Percentiles rank a stretch among this genome's conserved stretches.
These are phyloP conservation scores for Ogataea naganishii DNA, from an alignment of 805 yeast genomes.

Conservation along the genomic window DNA sequence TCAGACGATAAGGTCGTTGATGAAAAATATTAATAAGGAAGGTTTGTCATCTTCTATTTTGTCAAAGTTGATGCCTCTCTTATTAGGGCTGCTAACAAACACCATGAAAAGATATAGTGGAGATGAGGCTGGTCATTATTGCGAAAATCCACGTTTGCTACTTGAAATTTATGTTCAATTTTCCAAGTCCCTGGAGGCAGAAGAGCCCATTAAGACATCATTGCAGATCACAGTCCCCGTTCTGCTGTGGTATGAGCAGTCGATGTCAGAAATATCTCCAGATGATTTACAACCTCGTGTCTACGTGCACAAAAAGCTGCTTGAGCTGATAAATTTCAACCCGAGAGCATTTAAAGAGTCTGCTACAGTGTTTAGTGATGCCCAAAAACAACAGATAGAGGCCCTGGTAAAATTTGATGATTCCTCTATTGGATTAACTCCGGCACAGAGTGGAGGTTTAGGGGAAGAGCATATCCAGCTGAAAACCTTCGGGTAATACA, in stretches of 20 bases:
- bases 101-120: constrained; percentile 1
- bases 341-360: constrained; percentile 38
- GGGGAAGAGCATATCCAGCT: constrained; percentile 36
- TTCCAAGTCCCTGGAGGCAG: constrained; percentile 26
- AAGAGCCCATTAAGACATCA: constrained; percentile 20
- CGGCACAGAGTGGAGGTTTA: constrained; percentile 10
- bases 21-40: constrained; percentile 25
- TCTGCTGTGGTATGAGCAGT: constrained; percentile 22
- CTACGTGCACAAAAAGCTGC: constrained; percentile 38
- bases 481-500: constrained; percentile 33
- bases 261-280: constrained; percentile 10
- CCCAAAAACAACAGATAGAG: constrained; percentile 35
- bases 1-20: constrained; percentile 56
- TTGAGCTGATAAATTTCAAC: constrained; percentile 35
- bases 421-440: neutral
- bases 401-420: constrained; percentile 29
- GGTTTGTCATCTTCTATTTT: constrained; percentile 29
- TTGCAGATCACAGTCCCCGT: constrained; percentile 22
- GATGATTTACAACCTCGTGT: constrained; percentile 16
- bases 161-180: constrained; percentile 44
- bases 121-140: constrained; percentile 2
- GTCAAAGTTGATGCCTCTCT: constrained; percentile 34
- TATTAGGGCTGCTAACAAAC: constrained; percentile 25
- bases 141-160: constrained; percentile 28
- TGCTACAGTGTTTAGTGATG: constrained; percentile 21